These are phyloP conservation scores for Blastomyces emzantsi DNA, from an alignment of 2,329 filamentous ascomycete species.

Conservation along the genomic window DNA sequence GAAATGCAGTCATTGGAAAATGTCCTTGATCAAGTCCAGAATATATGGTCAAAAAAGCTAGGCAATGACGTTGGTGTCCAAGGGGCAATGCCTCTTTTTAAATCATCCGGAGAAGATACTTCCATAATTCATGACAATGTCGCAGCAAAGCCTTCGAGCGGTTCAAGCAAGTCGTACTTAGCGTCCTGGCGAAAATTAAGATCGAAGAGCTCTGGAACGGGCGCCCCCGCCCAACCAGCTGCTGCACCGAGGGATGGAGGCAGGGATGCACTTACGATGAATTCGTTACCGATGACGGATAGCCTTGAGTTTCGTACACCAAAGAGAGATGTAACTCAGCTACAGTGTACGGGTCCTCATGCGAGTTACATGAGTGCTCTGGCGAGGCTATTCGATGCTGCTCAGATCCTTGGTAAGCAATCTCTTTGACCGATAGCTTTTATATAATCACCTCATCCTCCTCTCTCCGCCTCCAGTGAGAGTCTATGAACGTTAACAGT, in stretches of 20 bases:
- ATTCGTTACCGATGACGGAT: slow-evolving; percentile 67
- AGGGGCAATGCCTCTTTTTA: slow-evolving; percentile 63
- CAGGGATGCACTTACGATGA: slow-evolving; percentile 57
- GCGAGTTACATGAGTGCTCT: slow-evolving; percentile 85
- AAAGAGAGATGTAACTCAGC: slow-evolving; percentile 59
- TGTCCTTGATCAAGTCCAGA: slow-evolving; percentile 78
- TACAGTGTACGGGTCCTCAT: slow-evolving; percentile 73
- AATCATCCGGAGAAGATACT: slow-evolving; percentile 47
- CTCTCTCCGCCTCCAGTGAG: neutral
- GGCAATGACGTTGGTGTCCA: slow-evolving; percentile 89
- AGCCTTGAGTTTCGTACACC: slow-evolving; percentile 54
- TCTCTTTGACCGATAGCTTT: slow-evolving; percentile 16
- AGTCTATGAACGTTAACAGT: neutral
- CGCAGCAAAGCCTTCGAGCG: slow-evolving; percentile 45
- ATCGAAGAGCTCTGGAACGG: slow-evolving; percentile 71
- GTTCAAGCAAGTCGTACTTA: slow-evolving; percentile 65
- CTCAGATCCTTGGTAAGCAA: slow-evolving; percentile 75
- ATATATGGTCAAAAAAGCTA: slow-evolving; percentile 66
- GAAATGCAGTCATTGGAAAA: slow-evolving; percentile 87
- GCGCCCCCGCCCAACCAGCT: slow-evolving; percentile 19
- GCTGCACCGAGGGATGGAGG: slow-evolving; percentile 37
- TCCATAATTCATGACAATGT: slow-evolving; percentile 21
- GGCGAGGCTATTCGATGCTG: slow-evolving; percentile 85
- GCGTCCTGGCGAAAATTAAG: slow-evolving; percentile 86
- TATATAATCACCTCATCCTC: slow-evolving; percentile 3